Base-by-base conservation (phyloP, 352 stramenopile genomes). In the Phytophthora megakarya region DNA sequence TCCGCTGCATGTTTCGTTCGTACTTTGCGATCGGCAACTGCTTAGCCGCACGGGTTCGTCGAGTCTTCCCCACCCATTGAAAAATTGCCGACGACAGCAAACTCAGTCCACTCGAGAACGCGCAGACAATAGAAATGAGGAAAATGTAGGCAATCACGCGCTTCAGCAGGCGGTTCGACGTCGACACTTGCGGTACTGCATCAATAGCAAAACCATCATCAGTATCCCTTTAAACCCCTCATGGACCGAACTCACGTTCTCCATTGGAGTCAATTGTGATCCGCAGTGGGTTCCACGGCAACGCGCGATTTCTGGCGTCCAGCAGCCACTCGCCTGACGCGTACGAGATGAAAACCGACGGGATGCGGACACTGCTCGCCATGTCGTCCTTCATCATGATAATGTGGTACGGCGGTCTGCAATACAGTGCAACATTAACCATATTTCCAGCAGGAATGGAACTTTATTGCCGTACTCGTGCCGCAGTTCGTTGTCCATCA, bases 301-400 rank as follows among this genome's bases (percentile, higher is more conserved):
- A 11, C 2, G 82, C 68, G 11, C 58, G 65, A 26, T 50, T 64
- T 26, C 88, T 61, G 19, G 58, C 50, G 30, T 73, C 43, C 32
- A 92, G 48, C 23, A 92, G 70, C 66, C 68, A 77, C 47, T 90
- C 81, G 25, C 85, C 85, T 15, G 82, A 82, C 9, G 48, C 47
- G 58, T 90, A 91, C 38, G 81, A 80, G 32, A 93, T 75, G 61
- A 93, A 93, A 15, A 92, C 78, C 1, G 72, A 84, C 42, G 85
- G 85, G 48, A 93, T 93, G 16, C 52, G 67, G 22, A 93, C 60
- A 23, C 69, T 73, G 40, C 72, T 76, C 37, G 81, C 80, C 61
- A 90, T 85, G 58, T 91, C 76, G 61, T 93, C 83, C 37, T 87
- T 86, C 67, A 91, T 87, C 85, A 93, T 93, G 67, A 93, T 90